phyloP scores from a whole-genome alignment of 2,329 filamentous ascomycete species.

The Apiospora marii region DNA sequence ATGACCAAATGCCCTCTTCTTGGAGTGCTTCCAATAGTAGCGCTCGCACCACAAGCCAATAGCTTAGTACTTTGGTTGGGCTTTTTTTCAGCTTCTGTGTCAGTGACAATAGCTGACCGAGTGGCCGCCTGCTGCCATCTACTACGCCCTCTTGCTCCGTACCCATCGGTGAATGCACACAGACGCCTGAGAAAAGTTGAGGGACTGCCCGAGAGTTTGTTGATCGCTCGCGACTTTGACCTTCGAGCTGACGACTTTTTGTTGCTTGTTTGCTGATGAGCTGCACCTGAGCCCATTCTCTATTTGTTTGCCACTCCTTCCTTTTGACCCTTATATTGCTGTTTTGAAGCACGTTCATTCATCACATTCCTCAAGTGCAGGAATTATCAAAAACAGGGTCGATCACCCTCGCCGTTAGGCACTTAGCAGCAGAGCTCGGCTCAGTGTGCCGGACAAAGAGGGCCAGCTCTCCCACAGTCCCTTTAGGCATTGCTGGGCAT shows the following conservation, averaged over 20 bases:
- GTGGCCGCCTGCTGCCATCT: background rate
- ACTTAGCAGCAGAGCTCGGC: constrained; percentile 12
- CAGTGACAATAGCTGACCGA: background rate
- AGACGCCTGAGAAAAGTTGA: constrained; percentile 6
- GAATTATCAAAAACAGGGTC: background rate
- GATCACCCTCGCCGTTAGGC: background rate
- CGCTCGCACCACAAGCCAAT: constrained; percentile 11
- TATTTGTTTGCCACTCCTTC: background rate
- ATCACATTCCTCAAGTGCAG: constrained; percentile 17
- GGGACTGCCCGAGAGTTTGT: constrained; percentile 1
- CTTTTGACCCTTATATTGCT: background rate
- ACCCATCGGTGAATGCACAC: background rate
- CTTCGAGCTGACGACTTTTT: background rate
- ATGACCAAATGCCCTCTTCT: background rate
- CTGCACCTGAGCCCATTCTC: background rate
- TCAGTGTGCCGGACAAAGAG: constrained; percentile 24
- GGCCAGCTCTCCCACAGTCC: constrained; percentile 2
- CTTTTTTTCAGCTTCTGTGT: constrained; percentile 1
- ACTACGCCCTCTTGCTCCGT: background rate
- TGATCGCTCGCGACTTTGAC: constrained; percentile 3
- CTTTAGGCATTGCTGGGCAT: constrained; percentile 22
- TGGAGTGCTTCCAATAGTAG: background rate
- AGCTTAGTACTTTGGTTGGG: background rate
- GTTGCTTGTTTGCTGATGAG: constrained; percentile 8
- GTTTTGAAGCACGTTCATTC: background rate